A percentile compares a stretch with the other conserved stretches of the same genome.
phyloP scores from a whole-genome alignment of 2,329 filamentous ascomycete genomes.

The Fonsecaea monophora region DNA sequence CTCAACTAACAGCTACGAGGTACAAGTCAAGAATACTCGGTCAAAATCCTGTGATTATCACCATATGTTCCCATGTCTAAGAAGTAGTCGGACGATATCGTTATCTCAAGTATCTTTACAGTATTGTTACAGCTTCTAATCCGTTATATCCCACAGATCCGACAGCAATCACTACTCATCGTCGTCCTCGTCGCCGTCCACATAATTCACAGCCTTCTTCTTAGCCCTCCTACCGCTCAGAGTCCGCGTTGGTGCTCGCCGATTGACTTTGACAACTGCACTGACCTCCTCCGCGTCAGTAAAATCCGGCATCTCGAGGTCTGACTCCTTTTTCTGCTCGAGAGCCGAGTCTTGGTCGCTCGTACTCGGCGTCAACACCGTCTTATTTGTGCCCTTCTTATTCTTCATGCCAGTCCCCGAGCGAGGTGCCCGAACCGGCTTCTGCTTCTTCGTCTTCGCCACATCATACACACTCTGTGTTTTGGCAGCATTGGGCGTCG shows the following conservation, averaged over 20 bases:
- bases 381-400: neutral
- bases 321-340: slow-evolving; percentile 44
- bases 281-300: slow-evolving; percentile 41
- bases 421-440: slow-evolving; percentile 42
- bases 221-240: slow-evolving; percentile 34
- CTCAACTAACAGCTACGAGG: too few relatives aligned
- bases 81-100: too few relatives aligned
- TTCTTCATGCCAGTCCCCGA: neutral
- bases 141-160: neutral
- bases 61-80: neutral
- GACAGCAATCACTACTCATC: neutral
- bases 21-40: neutral
- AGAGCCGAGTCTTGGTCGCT: slow-evolving; percentile 27
- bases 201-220: slow-evolving; percentile 36
- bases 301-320: slow-evolving; percentile 49
- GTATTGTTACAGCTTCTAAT: neutral
- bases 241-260: slow-evolving; percentile 22
- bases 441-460: slow-evolving; percentile 40
- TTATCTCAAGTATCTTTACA: too few relatives aligned
- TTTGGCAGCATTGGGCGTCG: slow-evolving; percentile 17
- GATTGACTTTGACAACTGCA: neutral
- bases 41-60: neutral
- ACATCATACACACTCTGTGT: slow-evolving; percentile 23
- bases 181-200: slow-evolving; percentile 31
- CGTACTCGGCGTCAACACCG: slow-evolving; percentile 52